Base-by-base conservation (phyloP, 345 rosid genomes). In the Zanthoxylum bungeanum region DNA sequence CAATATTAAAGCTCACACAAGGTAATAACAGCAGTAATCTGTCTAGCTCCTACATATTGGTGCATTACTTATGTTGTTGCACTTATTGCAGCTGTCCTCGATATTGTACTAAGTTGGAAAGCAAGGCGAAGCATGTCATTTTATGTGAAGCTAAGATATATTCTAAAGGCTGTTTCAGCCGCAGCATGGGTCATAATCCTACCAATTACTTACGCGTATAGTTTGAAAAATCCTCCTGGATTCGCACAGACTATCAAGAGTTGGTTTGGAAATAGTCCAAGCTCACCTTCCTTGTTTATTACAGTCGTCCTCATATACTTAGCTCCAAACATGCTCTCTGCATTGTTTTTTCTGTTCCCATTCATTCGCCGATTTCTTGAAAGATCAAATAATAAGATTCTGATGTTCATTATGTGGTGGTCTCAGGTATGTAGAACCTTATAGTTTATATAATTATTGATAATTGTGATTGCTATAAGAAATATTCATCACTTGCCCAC, bases 341-440 rank as follows among this genome's bases (percentile, higher is more conserved):
- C 74, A 10, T 49, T 83, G 76, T 82, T 85, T 59, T 85, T 85
- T 74, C 14, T 81, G 73, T 81, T 85, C 73, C 89, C 89, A 51
- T 79, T 79, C 76, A 64, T 85, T 62, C 84, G 84, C 31, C 84
- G 89, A 22, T 61, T 71, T 72, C 84, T 85, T 71, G 87, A 83
- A 74, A 78, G 81, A 46, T 85, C 87, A 47, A 49, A 85, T 72
- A 64, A 76, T 64, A 83, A 70, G 78, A 76, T 85, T 70, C 64
- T 74, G 71, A 85, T 72, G 85, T 74, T 85, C 68, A 69, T 81
- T 74, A 81, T 85, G 89, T 85, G 89, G 89, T 85, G 89, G 89
- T 85, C 89, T 79, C 89, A 83, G 89, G 89, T 85, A 79, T 31
- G 50, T 53, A 71, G 73, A 79, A 66, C 69, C 64, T 50, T 55